Evolutionary conservation across 1,284 basidiomycete species (phyloP).

Genomic region (Ganoderma lingzhi): DNA sequence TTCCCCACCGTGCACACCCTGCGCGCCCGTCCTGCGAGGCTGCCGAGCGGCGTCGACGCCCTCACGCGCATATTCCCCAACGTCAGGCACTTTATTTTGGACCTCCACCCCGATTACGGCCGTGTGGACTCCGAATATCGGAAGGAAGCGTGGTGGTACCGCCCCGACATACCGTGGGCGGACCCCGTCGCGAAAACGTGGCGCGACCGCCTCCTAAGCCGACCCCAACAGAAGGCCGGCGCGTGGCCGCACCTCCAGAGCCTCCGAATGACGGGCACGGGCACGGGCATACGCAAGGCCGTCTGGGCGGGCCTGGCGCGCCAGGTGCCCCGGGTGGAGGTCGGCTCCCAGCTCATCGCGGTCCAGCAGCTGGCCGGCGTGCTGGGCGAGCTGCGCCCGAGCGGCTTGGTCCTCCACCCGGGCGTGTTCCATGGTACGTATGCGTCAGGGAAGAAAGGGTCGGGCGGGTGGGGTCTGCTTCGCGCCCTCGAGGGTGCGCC

Average conservation of each 20-base stretch:
- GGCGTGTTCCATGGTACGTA: not conserved
- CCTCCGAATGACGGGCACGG: not conserved
- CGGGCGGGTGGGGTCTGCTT: not conserved
- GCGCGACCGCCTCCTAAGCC: not conserved
- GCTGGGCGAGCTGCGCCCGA: not conserved
- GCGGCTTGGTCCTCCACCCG: not conserved
- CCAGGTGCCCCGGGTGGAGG: not conserved
- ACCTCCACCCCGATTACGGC: not conserved
- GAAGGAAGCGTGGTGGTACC: not conserved
- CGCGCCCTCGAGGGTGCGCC: not conserved
- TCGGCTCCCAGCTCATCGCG: not conserved
- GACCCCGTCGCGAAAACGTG: not conserved
- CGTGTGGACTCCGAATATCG: not conserved
- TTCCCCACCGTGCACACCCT: constrained; percentile 1
- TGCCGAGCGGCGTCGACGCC: not conserved
- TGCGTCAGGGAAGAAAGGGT: not conserved
- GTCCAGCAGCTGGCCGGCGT: not conserved
- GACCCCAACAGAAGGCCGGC: not conserved
- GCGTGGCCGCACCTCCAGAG: not conserved
- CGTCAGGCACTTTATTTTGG: not conserved
- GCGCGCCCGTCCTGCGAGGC: not conserved
- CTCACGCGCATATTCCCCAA: not conserved
- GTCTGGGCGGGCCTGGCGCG: not conserved
- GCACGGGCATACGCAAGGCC: too few species aligned
- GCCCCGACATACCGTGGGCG: not conserved